Evolutionary conservation across 805 yeast genomes (phyloP).

Genomic region (Torulaspora delbrueckii): DNA sequence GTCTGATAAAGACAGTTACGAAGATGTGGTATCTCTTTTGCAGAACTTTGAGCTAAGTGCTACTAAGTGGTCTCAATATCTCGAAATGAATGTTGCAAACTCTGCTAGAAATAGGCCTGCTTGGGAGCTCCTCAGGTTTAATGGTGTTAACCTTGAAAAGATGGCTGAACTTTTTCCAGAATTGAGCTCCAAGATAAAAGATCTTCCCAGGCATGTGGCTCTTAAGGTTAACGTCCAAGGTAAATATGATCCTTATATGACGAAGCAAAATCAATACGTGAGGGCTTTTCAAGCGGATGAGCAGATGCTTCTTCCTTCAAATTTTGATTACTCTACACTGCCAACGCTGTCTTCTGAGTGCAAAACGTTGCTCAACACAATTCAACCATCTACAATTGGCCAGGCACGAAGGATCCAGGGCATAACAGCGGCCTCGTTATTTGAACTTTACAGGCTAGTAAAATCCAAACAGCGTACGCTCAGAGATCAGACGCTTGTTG

Average conservation of each 20-base stretch:
- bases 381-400: conserved; percentile 86
- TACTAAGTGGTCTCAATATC: conserved; percentile 53
- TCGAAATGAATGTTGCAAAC: conserved; percentile 48
- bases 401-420: conserved; percentile 95
- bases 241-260: conserved; percentile 73
- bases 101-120: conserved; percentile 56
- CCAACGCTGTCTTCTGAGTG: conserved; percentile 75
- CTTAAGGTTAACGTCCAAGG: conserved; percentile 73
- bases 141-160: conserved; percentile 37
- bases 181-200: conserved; percentile 27
- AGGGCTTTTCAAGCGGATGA: conserved; percentile 84
- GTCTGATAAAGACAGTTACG: conserved; percentile 43
- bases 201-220: conserved; percentile 43
- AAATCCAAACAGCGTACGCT: conserved; percentile 28
- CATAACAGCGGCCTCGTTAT: conserved; percentile 86
- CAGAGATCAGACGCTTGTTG: neutral
- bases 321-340: conserved; percentile 55
- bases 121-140: conserved; percentile 64
- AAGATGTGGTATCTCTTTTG: conserved; percentile 44
- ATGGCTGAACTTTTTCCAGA: conserved; percentile 36
- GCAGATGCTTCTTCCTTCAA: conserved; percentile 58
- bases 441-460: conserved; percentile 62
- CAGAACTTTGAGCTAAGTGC: conserved; percentile 46
- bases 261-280: conserved; percentile 65
- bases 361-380: conserved; percentile 57